Base-by-base conservation (phyloP, 441 rosid genomes). In the Populus hybrid region DNA sequence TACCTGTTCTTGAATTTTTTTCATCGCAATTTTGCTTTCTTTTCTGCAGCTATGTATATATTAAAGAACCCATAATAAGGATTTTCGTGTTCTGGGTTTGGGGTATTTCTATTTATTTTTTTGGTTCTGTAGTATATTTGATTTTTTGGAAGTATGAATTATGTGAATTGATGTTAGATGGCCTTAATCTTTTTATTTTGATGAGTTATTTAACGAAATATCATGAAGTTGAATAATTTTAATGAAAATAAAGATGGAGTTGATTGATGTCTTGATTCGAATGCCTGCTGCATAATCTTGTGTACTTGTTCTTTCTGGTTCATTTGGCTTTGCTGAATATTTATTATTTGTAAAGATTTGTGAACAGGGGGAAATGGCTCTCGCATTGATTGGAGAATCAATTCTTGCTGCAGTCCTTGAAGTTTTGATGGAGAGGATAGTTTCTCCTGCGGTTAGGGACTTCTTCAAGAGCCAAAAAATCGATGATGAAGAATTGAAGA, bases 381-480 rank as follows among this genome's bases (percentile, higher is more conserved):
- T 53, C 2, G 61, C 61, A 0, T 0, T 53, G 61, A 53, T 53
- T 18, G 61, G 61, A 53, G 61, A 53, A 18, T 53, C 61, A 53
- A 53, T 53, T 63, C 82, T 78, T 2, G 69, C 79, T 10, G 77
- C 82, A 9, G 67, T 72, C 50, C 74, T 82, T 31, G 71, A 78
- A 29, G 77, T 73, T 26, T 72, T 82, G 70, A 69, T 75, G 28
- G 71, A 78, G 56, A 78, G 71, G 73, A 63, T 82, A 56, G 68
- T 79, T 36, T 77, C 86, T 28, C 74, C 21, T 7, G 73, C 64
- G 11, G 63, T 80, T 3, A 6, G 42, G 28, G 75, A 80, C 28
- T 75, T 72, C 79, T 75, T 80, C 75, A 53, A 21, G 26, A n/a
- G 40, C 6, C 21, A 61, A 59, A 74, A 71, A 26, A 68, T 72